Evolutionary conservation across 768 basidiomycete species (phyloP).

Genomic region (Tulasnella sp.): DNA sequence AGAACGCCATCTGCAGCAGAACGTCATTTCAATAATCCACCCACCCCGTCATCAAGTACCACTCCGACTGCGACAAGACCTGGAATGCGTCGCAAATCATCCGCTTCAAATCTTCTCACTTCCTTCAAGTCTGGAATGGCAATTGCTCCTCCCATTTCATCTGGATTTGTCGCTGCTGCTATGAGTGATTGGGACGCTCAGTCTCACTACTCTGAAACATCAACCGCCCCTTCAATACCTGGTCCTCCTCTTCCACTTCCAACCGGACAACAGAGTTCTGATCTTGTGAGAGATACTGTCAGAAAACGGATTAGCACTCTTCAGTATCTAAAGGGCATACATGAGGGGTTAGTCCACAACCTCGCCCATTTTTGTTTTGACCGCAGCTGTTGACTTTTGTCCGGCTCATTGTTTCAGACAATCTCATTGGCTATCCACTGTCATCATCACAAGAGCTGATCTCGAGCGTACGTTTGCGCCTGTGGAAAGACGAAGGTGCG

Average conservation of each 20-base stretch:
- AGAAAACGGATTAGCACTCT: conserved; percentile 76
- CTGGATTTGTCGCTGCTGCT: conserved; percentile 23
- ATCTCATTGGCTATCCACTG: conserved; percentile 80
- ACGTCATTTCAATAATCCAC: neutral
- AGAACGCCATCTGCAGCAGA: neutral
- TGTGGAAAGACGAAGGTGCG: conserved; percentile 38
- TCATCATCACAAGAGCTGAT: conserved; percentile 60
- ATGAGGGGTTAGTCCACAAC: conserved; percentile 56
- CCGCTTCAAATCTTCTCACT: conserved; percentile 59
- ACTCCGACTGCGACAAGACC: conserved; percentile 31
- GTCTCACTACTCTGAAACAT: conserved; percentile 40
- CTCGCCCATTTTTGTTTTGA: conserved; percentile 1
- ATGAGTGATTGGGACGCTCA: conserved; percentile 61
- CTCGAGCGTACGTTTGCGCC: conserved; percentile 66
- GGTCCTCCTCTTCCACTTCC: conserved; percentile 9
- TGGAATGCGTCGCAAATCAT: conserved; percentile 64
- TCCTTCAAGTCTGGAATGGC: conserved; percentile 34
- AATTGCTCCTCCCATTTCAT: conserved; percentile 20
- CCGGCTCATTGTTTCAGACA: conserved; percentile 34
- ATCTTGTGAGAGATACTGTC: conserved; percentile 60
- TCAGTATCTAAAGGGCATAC: conserved; percentile 72
- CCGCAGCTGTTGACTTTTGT: conserved; percentile 4
- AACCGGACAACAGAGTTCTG: too few relatives aligned
- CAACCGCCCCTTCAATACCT: conserved; percentile 9
- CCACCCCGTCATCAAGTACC: neutral